Evolutionary conservation across 441 rosid genomes (phyloP).

Genomic region (Erysimum cheiri): DNA sequence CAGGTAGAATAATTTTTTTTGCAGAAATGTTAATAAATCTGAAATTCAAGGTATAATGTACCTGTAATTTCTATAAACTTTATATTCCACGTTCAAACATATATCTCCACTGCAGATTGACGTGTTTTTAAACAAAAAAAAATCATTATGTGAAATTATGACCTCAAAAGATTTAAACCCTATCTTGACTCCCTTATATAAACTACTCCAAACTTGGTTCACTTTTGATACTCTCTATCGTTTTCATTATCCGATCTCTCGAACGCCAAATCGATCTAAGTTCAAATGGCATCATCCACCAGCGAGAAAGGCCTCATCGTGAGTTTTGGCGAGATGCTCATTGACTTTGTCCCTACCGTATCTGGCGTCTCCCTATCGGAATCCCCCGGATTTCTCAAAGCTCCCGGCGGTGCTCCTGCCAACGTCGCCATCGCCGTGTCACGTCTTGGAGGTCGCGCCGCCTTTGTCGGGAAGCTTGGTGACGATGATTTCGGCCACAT

Average conservation of each 20-base stretch:
- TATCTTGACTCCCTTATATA: constrained; percentile 36
- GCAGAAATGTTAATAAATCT: constrained; percentile 21
- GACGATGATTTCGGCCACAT: constrained; percentile 62
- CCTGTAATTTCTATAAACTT: not conserved
- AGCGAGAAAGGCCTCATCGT: constrained; percentile 49
- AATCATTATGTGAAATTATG: not conserved
- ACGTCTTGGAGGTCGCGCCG: constrained; percentile 56
- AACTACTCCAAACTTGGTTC: constrained; percentile 9
- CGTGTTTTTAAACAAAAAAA: constrained; percentile 1
- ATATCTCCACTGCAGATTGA: constrained; percentile 1
- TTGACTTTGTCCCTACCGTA: constrained; percentile 58
- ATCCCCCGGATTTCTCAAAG: constrained; percentile 55
- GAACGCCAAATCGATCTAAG: not conserved
- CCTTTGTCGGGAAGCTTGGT: constrained; percentile 60
- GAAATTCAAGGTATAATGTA: not conserved
- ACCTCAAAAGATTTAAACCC: constrained; percentile 23
- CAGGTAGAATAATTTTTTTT: not conserved
- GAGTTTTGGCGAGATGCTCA: constrained; percentile 60
- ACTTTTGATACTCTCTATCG: constrained; percentile 14
- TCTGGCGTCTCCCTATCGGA: constrained; percentile 58
- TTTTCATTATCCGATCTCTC: constrained; percentile 10
- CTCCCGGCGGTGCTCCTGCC: constrained; percentile 68
- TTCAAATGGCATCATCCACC: constrained; percentile 48
- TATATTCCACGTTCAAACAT: not conserved
- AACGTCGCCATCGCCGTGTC: constrained; percentile 59